Evolutionary conservation across 1,139 yeast species (phyloP), one percentile per base, ranked within the genome.

Genomic region (Hyphopichia buzzinii): DNA sequence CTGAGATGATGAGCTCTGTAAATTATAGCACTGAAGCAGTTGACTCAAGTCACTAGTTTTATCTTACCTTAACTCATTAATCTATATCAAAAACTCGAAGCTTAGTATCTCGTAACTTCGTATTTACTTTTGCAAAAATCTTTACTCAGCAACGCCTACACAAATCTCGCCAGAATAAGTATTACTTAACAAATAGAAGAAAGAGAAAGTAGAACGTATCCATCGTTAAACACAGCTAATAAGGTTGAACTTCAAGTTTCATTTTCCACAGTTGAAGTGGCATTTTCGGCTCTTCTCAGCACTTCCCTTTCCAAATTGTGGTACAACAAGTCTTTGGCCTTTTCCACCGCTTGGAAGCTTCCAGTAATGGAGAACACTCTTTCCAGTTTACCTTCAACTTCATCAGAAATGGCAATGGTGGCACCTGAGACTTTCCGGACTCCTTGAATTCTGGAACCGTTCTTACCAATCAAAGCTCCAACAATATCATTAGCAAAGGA

Each of bases 391-490:
- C 77, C 81, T 48, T 81, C 81, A 34, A 81, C 78, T 49, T 81
- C 84, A 46, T 83, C 80, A 34, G 88, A 84, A 45, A 89, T 87
- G 8, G 83, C 80, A 55, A 89, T 88, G 36, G 80, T 77, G 22
- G 96, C 92, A 27, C 92, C 92, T 39, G 90, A 79, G 30, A 75
- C 76, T 50, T 84, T 79, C 49, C 96, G 76, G 37, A 89, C 85
- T 39, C 90, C 95, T 57, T 86, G 94, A 49, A 89, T 87, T 62
- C 95, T 77, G 31, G 86, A 68, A 31, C 96, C 96, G 47, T 83
- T 82, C 51, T 84, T 84, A 47, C 97, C 97, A 52, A 89, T 87
- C 40, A 89, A 72, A 35, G 96, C 94, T 33, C 97, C 97, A 35
- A 89, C 96, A 67, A 83, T 81, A 41, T 82, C 89, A 48, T 85